Evolutionary conservation across 108 stramenopile genomes (phyloP).

Genomic region (Pseudonitzschia multistriata): DNA sequence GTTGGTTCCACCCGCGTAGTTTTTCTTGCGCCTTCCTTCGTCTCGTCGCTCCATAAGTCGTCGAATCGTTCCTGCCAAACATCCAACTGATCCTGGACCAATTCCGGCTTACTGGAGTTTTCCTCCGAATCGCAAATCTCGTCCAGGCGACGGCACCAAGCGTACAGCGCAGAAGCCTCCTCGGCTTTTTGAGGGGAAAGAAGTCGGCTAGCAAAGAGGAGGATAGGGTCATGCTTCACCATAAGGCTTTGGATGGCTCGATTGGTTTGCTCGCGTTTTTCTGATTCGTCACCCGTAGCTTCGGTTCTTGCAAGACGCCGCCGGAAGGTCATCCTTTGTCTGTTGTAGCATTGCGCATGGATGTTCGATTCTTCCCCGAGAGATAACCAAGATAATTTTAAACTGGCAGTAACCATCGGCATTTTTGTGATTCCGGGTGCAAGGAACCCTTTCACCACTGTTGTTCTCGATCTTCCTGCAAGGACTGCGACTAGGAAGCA

Average conservation of each 20-base stretch:
- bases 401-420: no score
- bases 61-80: not conserved
- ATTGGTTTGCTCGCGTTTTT: not conserved
- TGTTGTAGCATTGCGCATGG: no score
- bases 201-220: conserved; percentile 10
- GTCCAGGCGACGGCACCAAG: conserved; percentile 32
- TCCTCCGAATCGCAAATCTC: conserved; percentile 16
- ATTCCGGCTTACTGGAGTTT: not conserved
- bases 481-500: no score
- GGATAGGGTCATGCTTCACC: conserved; percentile 19
- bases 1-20: not conserved
- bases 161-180: conserved; percentile 26
- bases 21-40: not conserved
- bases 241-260: conserved; percentile 19
- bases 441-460: no score
- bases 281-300: no score
- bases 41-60: not conserved
- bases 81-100: not conserved
- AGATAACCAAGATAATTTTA: no score
- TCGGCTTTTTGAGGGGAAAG: not conserved
- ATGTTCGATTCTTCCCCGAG: no score
- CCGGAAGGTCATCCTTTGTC: not conserved
- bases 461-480: no score
- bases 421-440: no score
- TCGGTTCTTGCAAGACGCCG: not conserved